phyloP scores from a whole-genome alignment of 768 basidiomycete genomes.

The Rickenella mellea region DNA sequence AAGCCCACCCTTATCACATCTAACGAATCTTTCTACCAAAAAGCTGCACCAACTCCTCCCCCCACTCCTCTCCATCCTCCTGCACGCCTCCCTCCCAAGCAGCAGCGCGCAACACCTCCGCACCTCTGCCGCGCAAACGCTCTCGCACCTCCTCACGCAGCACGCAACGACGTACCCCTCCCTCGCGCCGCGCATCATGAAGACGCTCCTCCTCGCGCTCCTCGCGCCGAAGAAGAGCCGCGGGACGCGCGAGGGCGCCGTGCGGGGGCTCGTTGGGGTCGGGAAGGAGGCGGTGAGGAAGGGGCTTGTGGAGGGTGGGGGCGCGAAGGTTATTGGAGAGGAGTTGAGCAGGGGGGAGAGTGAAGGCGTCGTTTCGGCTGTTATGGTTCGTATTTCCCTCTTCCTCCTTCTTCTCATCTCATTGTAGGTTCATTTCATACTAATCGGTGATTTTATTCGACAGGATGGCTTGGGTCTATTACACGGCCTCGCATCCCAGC shows the following conservation, averaged over 20 bases:
- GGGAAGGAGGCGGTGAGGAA: slow-evolving; percentile 80
- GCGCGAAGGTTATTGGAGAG: slow-evolving; percentile 63
- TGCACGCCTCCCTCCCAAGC: slow-evolving; percentile 77
- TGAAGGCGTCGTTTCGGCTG: slow-evolving; percentile 42
- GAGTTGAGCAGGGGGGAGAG: slow-evolving; percentile 43
- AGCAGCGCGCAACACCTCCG: slow-evolving; percentile 66
- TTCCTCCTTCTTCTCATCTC: not conserved
- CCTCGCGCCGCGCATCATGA: slow-evolving; percentile 82
- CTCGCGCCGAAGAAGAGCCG: slow-evolving; percentile 60
- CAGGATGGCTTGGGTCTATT: slow-evolving; percentile 59
- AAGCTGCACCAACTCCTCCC: slow-evolving; percentile 95
- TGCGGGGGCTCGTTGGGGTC: slow-evolving; percentile 77
- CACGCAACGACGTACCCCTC: slow-evolving; percentile 87
- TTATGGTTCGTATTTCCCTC: slow-evolving; percentile 36
- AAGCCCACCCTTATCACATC: not conserved
- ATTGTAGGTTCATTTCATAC: not conserved
- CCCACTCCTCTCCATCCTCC: slow-evolving; percentile 81
- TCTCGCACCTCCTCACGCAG: slow-evolving; percentile 71
- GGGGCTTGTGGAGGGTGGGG: slow-evolving; percentile 73
- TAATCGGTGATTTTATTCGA: not conserved
- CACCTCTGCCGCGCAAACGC: slow-evolving; percentile 71
- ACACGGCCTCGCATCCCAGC: slow-evolving; percentile 46
- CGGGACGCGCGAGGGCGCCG: slow-evolving; percentile 83
- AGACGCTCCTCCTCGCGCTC: slow-evolving; percentile 84
- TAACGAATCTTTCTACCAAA: not conserved